Percentiles rank a stretch among this genome's conserved stretches.
Conservation (phyloP, 129 eudicot genomes). For the Gnaphalium uliginosum region DNA sequence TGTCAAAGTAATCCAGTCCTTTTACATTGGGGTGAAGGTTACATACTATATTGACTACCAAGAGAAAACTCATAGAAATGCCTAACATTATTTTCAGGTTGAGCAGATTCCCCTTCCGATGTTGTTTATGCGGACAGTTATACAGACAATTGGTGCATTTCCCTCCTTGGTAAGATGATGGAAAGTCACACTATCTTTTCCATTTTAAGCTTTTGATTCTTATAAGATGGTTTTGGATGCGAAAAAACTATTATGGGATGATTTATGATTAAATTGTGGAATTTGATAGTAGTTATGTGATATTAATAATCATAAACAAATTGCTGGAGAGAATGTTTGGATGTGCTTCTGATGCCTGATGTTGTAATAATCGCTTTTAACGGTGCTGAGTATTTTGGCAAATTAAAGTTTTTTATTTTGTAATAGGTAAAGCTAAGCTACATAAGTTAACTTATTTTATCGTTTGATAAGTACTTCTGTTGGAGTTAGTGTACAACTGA, state of each 20-base stretch:
- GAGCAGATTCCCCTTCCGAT: constrained; percentile 98
- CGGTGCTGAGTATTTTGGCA: not conserved
- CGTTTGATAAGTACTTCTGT: not conserved
- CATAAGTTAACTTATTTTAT: not conserved
- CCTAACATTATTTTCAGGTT: constrained; percentile 56
- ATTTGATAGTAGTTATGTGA: not conserved
- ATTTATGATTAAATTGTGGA: not conserved
- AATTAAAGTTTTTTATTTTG: not conserved
- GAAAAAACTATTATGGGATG: constrained; percentile 13
- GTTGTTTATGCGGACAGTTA: constrained; percentile 93
- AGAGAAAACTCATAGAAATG: not conserved
- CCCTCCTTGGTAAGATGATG: constrained; percentile 72
- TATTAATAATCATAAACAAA: not conserved
- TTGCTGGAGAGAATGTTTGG: not conserved
- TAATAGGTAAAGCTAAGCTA: not conserved
- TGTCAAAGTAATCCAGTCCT: not conserved
- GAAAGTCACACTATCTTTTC: not conserved
- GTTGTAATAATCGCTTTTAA: not conserved
- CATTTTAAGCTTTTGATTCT: not conserved
- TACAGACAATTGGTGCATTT: constrained; percentile 92
- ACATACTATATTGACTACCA: not conserved
- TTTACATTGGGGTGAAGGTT: not conserved
- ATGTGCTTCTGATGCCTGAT: not conserved
- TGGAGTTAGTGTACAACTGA: not conserved
- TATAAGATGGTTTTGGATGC: not conserved